phyloP scores from a whole-genome alignment of 73 alveolate species.

The Paramecium caudatum region DNA sequence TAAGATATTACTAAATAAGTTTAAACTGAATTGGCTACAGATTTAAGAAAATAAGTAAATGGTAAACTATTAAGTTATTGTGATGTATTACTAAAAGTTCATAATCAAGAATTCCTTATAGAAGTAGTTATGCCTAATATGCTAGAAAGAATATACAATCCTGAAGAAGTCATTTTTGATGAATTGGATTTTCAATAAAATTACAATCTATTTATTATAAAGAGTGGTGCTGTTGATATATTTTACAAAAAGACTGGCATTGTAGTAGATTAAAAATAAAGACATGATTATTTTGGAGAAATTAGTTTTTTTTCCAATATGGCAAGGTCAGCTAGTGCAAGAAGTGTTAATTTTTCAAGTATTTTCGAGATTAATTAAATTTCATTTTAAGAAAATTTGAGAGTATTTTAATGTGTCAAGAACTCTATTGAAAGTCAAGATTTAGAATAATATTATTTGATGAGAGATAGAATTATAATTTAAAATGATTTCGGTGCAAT shows the following conservation, averaged over 20 bases:
- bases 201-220: conserved; percentile 76
- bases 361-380: conserved; percentile 35
- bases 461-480: conserved; percentile 40
- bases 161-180: conserved; percentile 84
- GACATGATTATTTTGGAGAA: conserved; percentile 87
- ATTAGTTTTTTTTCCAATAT: conserved; percentile 88
- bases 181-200: conserved; percentile 75
- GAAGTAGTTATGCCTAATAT: conserved; percentile 35
- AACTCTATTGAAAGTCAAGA: conserved; percentile 72
- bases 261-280: conserved; percentile 61
- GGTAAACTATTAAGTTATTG: conserved; percentile 26
- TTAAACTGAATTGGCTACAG: conserved; percentile 21
- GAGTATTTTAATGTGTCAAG: conserved; percentile 78
- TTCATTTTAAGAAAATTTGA: conserved; percentile 59
- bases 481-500: conserved; percentile 38
- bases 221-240: conserved; percentile 77
- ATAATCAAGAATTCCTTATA: background rate
- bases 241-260: conserved; percentile 76
- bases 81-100: background rate
- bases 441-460: conserved; percentile 65
- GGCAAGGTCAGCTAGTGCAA: conserved; percentile 85
- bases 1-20: conserved; percentile 24
- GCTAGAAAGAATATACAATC: conserved; percentile 79
- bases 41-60: conserved; percentile 40
- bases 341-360: conserved; percentile 84